Evolutionary conservation across 2,329 filamentous ascomycete species (phyloP), one percentile per base, ranked within the genome.

Genomic region (Hymenoscyphus infarciens): DNA sequence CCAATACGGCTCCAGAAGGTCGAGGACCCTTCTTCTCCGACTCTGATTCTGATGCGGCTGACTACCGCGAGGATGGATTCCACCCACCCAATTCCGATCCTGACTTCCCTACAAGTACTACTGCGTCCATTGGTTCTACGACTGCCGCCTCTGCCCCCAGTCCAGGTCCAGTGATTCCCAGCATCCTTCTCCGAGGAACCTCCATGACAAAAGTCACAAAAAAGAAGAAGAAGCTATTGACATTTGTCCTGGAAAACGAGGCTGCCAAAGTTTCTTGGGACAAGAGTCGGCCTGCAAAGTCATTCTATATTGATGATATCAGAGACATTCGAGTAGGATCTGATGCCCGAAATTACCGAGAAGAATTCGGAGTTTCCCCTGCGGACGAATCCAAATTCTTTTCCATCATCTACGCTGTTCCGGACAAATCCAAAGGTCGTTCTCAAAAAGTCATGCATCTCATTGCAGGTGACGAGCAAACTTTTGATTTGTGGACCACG

Each of bases 271-370:
- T 99, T 27, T 89, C 84, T 29, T 98, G 94, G 94, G 90, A 96
- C 75, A 84, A 87, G 56, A 85, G 83, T 8, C 87, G 91, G 39
- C 87, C 90, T 0, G 85, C 87, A 27, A 98, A 97, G 75, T 87
- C 86, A 60, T 89, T 99, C 67, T 96, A 96, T 75, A 91, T 99
- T 66, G 95, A 99, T 72, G 92, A 98, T 74, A 94, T 99, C 71
- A 89, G 91, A 72, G 92, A 97, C 72, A 92, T 98, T 56, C 87
- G 93, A 66, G 86, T 88, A 38, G 92, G 91, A 19, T 84, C 84
- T 13, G 91, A 98, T 73, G 91, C 94, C 19, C 87, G 90, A 62
- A 94, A 96, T 74, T 96, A 97, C 74, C 89, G 91, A 52, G 87
- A 94, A 70, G 93, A 97, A 75, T 91, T 90, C 72, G 85, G 87